These are phyloP conservation scores for Alternaria atra DNA, from an alignment of 2,329 filamentous ascomycete species.

Conservation along the genomic window DNA sequence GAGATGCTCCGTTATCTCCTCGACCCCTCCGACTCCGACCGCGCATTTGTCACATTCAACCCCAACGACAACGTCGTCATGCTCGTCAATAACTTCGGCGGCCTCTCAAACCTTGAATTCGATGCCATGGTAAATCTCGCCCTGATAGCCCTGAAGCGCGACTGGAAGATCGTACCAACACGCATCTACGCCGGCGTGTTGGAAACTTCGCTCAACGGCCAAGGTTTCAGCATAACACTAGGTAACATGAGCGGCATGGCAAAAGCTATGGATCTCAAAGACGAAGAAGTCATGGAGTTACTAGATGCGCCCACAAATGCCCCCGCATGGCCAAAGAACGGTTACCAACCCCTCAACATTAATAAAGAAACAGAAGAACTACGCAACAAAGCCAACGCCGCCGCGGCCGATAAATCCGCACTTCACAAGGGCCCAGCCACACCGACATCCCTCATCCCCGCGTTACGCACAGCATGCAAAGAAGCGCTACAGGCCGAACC, in stretches of 20 bases:
- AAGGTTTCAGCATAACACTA: slow-evolving; percentile 65
- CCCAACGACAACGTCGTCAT: slow-evolving; percentile 56
- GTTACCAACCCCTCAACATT: slow-evolving; percentile 46
- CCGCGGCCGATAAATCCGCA: slow-evolving; percentile 26
- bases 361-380: slow-evolving; percentile 39
- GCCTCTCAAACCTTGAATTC: slow-evolving; percentile 59
- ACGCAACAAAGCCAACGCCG: slow-evolving; percentile 43
- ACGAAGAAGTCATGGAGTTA: slow-evolving; percentile 56
- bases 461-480: slow-evolving; percentile 54
- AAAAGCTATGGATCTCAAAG: slow-evolving; percentile 49
- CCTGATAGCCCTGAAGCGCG: slow-evolving; percentile 52
- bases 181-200: slow-evolving; percentile 60
- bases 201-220: slow-evolving; percentile 64
- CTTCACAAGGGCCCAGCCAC: slow-evolving; percentile 46
- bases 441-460: slow-evolving; percentile 52
- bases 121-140: slow-evolving; percentile 58
- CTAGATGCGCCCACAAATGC: slow-evolving; percentile 62
- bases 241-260: slow-evolving; percentile 61
- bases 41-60: slow-evolving; percentile 60
- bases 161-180: slow-evolving; percentile 60
- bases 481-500: slow-evolving; percentile 67
- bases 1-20: slow-evolving; percentile 60
- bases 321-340: slow-evolving; percentile 61
- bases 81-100: slow-evolving; percentile 61
- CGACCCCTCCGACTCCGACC: slow-evolving; percentile 58